These are phyloP conservation scores for Exophiala phaeomuriformis DNA, from an alignment of 2,329 filamentous ascomycete species.

Conservation along the genomic window DNA sequence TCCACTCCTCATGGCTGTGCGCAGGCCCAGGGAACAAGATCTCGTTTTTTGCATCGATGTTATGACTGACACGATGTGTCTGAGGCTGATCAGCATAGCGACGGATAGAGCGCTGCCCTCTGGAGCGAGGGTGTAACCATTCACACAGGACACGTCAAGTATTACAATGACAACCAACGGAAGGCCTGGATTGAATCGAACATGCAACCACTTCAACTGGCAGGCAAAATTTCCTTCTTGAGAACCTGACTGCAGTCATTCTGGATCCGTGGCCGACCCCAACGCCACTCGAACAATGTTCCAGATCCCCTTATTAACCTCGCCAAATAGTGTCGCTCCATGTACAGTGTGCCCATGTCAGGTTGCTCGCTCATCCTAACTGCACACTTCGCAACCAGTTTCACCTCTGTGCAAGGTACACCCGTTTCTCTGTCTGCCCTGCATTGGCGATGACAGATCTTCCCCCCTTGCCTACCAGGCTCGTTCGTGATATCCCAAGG, in stretches of 20 bases:
- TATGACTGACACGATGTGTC: too few species aligned
- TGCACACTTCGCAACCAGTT: neutral
- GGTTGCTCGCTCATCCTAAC: neutral
- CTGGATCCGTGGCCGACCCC: neutral
- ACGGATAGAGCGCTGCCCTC: too few species aligned
- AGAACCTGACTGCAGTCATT: neutral
- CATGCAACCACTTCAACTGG: neutral
- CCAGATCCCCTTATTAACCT: neutral
- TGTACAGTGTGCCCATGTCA: neutral
- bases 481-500: neutral
- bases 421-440: neutral
- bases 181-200: neutral
- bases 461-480: neutral
- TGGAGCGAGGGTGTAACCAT: neutral
- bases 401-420: neutral
- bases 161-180: neutral
- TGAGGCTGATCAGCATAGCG: too few species aligned
- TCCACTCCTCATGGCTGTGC: too few species aligned
- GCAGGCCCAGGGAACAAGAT: too few species aligned
- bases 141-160: neutral
- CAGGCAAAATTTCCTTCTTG: neutral
- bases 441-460: neutral
- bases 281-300: constrained; percentile 3
- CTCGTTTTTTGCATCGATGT: too few species aligned
- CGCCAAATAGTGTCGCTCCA: neutral